Conservation (phyloP, 257 asterid species). For the Solanum gandarillasii region DNA sequence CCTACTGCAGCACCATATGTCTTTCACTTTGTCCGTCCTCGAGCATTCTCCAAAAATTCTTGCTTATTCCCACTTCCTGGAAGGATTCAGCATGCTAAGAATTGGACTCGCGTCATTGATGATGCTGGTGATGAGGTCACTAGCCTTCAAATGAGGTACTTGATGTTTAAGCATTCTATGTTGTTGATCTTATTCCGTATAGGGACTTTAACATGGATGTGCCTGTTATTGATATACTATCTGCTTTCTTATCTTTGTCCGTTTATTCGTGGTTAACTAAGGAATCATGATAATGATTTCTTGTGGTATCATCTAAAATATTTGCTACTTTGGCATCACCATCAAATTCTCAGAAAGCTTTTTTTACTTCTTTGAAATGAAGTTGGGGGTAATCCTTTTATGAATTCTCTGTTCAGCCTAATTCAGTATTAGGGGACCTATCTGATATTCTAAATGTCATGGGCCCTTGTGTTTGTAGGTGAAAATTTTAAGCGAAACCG, state of each 20-base stretch:
- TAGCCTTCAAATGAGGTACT: conserved; percentile 73
- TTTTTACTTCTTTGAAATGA: not conserved
- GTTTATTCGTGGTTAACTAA: not conserved
- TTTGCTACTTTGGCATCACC: not conserved
- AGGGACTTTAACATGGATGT: not conserved
- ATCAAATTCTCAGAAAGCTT: not conserved
- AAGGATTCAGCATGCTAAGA: conserved; percentile 18
- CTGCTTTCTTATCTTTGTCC: not conserved
- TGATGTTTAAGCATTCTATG: not conserved
- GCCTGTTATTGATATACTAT: not conserved
- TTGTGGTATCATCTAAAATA: not conserved
- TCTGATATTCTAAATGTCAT: not conserved
- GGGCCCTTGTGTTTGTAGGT: not conserved
- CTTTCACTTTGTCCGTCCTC: conserved; percentile 47
- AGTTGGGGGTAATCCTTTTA: not conserved
- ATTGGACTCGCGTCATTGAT: conserved; percentile 45
- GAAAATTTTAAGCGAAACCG: not conserved
- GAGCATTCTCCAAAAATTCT: conserved; percentile 45
- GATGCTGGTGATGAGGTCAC: conserved; percentile 57
- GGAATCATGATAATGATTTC: not conserved
- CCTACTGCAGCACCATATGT: conserved; percentile 52
- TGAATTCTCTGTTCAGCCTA: not conserved
- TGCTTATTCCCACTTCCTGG: conserved; percentile 59
- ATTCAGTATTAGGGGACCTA: not conserved
- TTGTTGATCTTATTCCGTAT: not conserved